These are phyloP conservation scores for Talaromyces funiculosus DNA, from an alignment of 2,329 filamentous ascomycete species.

Conservation along the genomic window DNA sequence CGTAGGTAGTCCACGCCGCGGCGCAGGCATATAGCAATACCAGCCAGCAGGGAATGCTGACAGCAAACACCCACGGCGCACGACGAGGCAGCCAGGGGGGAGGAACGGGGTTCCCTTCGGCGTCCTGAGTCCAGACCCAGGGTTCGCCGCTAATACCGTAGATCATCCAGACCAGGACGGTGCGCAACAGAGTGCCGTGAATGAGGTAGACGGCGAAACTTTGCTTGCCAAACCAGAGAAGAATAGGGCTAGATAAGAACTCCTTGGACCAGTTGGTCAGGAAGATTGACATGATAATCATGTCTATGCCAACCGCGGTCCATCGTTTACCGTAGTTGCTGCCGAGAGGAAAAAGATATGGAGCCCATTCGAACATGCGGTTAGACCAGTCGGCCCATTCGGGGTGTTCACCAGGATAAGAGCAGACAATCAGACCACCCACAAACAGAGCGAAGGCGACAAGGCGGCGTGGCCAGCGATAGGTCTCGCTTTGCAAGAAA, in stretches of 20 bases:
- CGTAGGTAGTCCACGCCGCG: slow-evolving; percentile 48
- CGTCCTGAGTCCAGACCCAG: slow-evolving; percentile 39
- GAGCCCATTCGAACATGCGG: slow-evolving; percentile 36
- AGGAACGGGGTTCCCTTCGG: slow-evolving; percentile 34
- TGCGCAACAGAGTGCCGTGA: slow-evolving; percentile 50
- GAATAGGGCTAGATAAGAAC: slow-evolving; percentile 45
- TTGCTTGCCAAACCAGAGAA: slow-evolving; percentile 52
- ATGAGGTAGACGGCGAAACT: slow-evolving; percentile 53
- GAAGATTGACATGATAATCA: slow-evolving; percentile 48
- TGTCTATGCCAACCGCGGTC: slow-evolving; percentile 45
- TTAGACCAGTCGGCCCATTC: slow-evolving; percentile 48
- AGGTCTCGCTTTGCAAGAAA: slow-evolving; percentile 34
- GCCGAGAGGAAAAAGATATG: slow-evolving; percentile 44
- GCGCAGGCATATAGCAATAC: slow-evolving; percentile 44
- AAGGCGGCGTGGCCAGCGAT: slow-evolving; percentile 36
- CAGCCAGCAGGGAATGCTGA: slow-evolving; percentile 46
- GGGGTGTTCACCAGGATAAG: slow-evolving; percentile 47
- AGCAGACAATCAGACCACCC: slow-evolving; percentile 44
- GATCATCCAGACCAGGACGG: slow-evolving; percentile 48
- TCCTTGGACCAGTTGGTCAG: slow-evolving; percentile 46
- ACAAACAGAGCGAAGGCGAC: slow-evolving; percentile 36
- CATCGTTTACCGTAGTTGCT: slow-evolving; percentile 43
- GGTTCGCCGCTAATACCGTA: slow-evolving; percentile 47
- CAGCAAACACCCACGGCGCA: slow-evolving; percentile 34
- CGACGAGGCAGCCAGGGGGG: slow-evolving; percentile 41